Conservation (phyloP, 495 filamentous ascomycete species). For the Aspergillus affinis region DNA sequence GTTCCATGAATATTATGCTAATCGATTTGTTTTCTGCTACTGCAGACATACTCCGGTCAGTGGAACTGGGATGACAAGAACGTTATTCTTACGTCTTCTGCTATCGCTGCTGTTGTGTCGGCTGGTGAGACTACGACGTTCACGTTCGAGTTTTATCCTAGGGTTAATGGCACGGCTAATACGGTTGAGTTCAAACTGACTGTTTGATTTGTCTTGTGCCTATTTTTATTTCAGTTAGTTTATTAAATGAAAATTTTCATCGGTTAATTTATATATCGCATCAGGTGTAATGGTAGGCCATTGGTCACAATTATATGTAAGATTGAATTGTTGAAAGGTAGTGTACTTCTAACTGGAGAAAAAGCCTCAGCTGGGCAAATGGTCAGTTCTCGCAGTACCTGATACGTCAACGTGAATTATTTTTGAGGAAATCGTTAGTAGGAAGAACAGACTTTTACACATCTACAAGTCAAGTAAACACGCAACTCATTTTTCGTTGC, state of each 20-base stretch:
- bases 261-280: not conserved
- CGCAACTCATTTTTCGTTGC: too few relatives aligned
- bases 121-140: slow-evolving; percentile 46
- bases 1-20: not conserved
- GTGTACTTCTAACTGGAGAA: too few relatives aligned
- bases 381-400: too few relatives aligned
- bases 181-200: slow-evolving; percentile 47
- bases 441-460: too few relatives aligned
- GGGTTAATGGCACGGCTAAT: slow-evolving; percentile 39
- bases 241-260: not conserved
- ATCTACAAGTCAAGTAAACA: too few relatives aligned
- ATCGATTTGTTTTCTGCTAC: not conserved
- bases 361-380: too few relatives aligned
- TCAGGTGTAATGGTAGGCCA: not conserved
- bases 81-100: slow-evolving; percentile 43
- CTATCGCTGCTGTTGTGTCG: slow-evolving; percentile 46
- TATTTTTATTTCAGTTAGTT: too few relatives aligned
- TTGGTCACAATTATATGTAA: too few relatives aligned
- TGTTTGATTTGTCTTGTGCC: slow-evolving; percentile 27
- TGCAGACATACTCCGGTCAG: slow-evolving; percentile 47
- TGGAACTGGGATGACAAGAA: slow-evolving; percentile 49
- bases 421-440: too few relatives aligned
- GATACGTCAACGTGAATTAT: too few relatives aligned
- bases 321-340: too few relatives aligned
- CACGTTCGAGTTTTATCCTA: slow-evolving; percentile 54